phyloP scores from a whole-genome alignment of 768 basidiomycete genomes.

The Russula olivacea region DNA sequence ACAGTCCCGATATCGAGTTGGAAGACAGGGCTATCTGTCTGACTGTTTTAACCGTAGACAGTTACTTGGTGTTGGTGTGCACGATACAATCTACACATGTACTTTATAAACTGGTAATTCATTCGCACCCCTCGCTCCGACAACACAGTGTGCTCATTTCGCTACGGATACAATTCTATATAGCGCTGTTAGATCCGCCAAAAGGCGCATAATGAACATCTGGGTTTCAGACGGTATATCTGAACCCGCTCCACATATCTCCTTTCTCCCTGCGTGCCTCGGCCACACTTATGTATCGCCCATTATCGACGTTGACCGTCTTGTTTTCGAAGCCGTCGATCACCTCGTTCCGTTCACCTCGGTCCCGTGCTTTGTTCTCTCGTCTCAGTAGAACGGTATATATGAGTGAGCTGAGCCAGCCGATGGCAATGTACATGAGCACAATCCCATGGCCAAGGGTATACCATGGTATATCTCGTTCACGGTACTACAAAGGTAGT shows the following conservation, averaged over 20 bases:
- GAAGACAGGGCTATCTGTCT: conserved; percentile 28
- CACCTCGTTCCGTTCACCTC: conserved; percentile 59
- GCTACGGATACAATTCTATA: background rate
- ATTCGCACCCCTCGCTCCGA: conserved; percentile 9
- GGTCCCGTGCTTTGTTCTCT: conserved; percentile 56
- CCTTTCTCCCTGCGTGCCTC: conserved; percentile 40
- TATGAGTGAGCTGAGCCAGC: background rate
- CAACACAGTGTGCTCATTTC: background rate
- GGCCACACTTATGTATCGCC: background rate
- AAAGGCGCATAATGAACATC: background rate
- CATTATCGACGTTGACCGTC: background rate
- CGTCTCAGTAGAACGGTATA: conserved; percentile 35
- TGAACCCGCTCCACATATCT: conserved; percentile 41
- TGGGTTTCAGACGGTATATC: too few species aligned
- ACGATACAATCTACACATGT: background rate
- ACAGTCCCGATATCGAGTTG: conserved; percentile 83
- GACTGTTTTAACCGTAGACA: conserved; percentile 5
- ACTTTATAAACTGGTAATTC: conserved; percentile 8
- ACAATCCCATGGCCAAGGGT: background rate
- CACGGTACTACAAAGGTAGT: background rate
- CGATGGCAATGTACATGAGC: conserved; percentile 1
- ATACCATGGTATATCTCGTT: background rate
- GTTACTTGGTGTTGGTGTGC: background rate
- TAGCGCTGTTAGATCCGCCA: background rate
- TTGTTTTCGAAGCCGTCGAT: conserved; percentile 34